Evolutionary conservation across 1,139 yeast genomes (phyloP).

Genomic region (Magnusiomyces paraingens): DNA sequence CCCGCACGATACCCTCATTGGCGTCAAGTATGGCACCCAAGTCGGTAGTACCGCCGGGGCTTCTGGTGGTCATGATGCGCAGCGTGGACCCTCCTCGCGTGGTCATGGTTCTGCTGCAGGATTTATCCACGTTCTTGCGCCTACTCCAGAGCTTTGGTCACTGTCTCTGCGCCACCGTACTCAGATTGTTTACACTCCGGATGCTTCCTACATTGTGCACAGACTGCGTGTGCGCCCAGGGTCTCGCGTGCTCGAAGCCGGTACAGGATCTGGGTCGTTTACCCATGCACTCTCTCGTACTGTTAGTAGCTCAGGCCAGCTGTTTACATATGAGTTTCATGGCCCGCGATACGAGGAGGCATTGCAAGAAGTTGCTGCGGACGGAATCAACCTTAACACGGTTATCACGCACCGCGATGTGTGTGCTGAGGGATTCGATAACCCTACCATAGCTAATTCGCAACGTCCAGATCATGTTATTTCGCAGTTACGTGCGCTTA

Average conservation of each 20-base stretch:
- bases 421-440: constrained; percentile 73
- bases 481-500: neutral
- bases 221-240: constrained; percentile 69
- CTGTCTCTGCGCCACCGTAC: constrained; percentile 92
- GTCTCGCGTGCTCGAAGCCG: constrained; percentile 85
- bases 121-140: constrained; percentile 79
- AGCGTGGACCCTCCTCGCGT: neutral
- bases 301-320: constrained; percentile 52
- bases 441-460: constrained; percentile 31
- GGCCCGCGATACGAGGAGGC: constrained; percentile 80
- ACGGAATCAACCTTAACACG: constrained; percentile 48
- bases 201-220: constrained; percentile 83
- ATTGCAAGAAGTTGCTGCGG: constrained; percentile 62
- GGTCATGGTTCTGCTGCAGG: constrained; percentile 37
- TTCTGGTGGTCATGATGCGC: neutral
- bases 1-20: constrained; percentile 77
- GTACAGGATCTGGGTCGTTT: constrained; percentile 95
- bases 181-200: constrained; percentile 95
- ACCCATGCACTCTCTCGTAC: constrained; percentile 90
- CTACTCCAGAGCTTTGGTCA: constrained; percentile 96
- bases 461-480: constrained; percentile 12
- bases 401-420: constrained; percentile 87
- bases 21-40: constrained; percentile 77
- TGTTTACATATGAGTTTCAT: constrained; percentile 89
- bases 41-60: constrained; percentile 69